Evolutionary conservation across 78 protist species (phyloP), one percentile per base, ranked within the genome.

Genomic region (Dictyostelium brefeldianum): DNA sequence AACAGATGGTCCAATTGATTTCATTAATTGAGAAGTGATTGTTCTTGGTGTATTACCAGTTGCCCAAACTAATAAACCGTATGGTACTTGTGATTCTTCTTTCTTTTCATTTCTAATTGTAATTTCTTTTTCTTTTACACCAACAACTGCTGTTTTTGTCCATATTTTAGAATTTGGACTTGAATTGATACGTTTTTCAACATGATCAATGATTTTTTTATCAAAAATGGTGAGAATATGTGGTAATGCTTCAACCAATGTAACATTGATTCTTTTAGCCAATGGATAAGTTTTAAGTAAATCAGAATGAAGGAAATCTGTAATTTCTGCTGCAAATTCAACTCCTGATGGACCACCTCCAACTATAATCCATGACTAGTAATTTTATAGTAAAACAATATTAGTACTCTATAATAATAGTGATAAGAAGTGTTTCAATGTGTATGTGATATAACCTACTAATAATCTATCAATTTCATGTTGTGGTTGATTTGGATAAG

Each of bases 261-360:
- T 85, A 48, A 85, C 53, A 3, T 53, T 85, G 7, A 71, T 53
- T 43, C 83, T 56, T 51, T 85, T 78, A 14, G 92, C 71, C 46
- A 85, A 75, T 75, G 92, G 92, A 75, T 56, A 85, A 7, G 54
- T 48, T 48, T 46, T 85, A 41, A 51, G 27, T 22, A 85, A 22
- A 75, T 85, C 92, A 11, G 70, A 36, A 17, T 54, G 79, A 27
- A 95, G 18, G 81, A 97, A 96, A 69, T 97, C 98, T 48, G 67
- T 51, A 11, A 97, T 80, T 67, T 97, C 98, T 15, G 65, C 73
- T 15, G 54, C 31, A 25, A 65, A 74, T 51, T 97, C 98, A 48
- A 93, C 96, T 14, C 97, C 97, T 20, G 98, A 94, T 25, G 98
- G 98, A 18, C 98, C 70, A 22, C 43, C 43, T 36, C 43, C 43